These are phyloP conservation scores for Kalanchoe fedtschenkoi DNA, from an alignment of 164 flowering plant genomes.

Conservation along the genomic window DNA sequence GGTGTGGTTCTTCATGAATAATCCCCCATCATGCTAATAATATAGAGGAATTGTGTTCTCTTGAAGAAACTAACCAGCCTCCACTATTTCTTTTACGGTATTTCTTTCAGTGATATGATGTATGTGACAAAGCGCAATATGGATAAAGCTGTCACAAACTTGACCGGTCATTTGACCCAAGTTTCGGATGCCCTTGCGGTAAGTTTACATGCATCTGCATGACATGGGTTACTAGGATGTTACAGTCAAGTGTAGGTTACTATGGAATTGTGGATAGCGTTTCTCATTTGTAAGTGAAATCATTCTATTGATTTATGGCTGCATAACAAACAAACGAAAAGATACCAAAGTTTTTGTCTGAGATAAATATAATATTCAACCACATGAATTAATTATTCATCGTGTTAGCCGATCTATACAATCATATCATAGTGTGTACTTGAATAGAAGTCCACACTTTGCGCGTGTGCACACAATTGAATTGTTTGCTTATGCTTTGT, in stretches of 20 bases:
- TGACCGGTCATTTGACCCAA: conserved; percentile 68
- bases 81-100: conserved; percentile 36
- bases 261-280: background rate
- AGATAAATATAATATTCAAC: too few relatives aligned
- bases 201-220: conserved; percentile 14
- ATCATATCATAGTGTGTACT: too few relatives aligned
- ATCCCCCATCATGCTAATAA: background rate
- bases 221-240: background rate
- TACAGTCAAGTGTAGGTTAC: background rate
- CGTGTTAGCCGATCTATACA: too few relatives aligned
- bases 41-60: background rate
- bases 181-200: conserved; percentile 71
- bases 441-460: too few relatives aligned
- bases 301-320: background rate
- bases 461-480: background rate
- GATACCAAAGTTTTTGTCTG: too few relatives aligned
- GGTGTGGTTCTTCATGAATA: conserved; percentile 25
- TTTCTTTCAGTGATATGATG: conserved; percentile 77
- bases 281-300: background rate
- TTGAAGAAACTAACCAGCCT: background rate
- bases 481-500: background rate
- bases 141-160: conserved; percentile 81
- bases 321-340: too few relatives aligned
- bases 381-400: too few relatives aligned
- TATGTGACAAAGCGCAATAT: conserved; percentile 79